These are phyloP conservation scores for Paraglomus occultum DNA, from an alignment of 192 early-diverging fungal genomes.

Conservation along the genomic window DNA sequence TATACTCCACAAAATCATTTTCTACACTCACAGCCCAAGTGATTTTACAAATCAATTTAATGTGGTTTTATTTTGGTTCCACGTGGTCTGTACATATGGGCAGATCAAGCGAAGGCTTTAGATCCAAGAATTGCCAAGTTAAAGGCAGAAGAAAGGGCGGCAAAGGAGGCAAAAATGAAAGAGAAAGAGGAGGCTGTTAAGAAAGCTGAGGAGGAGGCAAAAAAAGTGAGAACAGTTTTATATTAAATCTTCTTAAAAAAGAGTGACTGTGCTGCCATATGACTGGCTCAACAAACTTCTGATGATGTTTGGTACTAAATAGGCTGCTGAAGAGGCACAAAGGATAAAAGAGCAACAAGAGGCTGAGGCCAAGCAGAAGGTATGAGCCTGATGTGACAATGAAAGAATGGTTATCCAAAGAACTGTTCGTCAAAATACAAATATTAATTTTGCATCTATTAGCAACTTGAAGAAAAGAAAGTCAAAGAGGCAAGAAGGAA, in stretches of 20 bases:
- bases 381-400: no score
- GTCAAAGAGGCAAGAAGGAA: conserved; percentile 54
- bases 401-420: no score
- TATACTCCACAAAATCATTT: background rate
- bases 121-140: conserved; percentile 92
- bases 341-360: conserved; percentile 19
- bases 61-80: no score
- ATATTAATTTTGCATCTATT: background rate
- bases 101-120: conserved; percentile 67
- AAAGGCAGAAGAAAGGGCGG: conserved; percentile 87
- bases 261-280: no score
- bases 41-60: no score
- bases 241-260: no score
- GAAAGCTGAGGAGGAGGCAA: conserved; percentile 50
- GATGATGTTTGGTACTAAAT: background rate
- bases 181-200: conserved; percentile 77
- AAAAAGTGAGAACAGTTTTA: conserved; percentile 23
- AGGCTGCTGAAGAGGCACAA: conserved; percentile 26
- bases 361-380: conserved; percentile 38
- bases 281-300: no score
- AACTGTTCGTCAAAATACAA: background rate
- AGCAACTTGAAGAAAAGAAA: conserved; percentile 45
- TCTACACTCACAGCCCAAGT: no score
- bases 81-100: background rate
- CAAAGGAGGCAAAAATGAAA: conserved; percentile 87